phyloP scores from a whole-genome alignment of 495 filamentous ascomycete species.

The Penicillium cataractarum region DNA sequence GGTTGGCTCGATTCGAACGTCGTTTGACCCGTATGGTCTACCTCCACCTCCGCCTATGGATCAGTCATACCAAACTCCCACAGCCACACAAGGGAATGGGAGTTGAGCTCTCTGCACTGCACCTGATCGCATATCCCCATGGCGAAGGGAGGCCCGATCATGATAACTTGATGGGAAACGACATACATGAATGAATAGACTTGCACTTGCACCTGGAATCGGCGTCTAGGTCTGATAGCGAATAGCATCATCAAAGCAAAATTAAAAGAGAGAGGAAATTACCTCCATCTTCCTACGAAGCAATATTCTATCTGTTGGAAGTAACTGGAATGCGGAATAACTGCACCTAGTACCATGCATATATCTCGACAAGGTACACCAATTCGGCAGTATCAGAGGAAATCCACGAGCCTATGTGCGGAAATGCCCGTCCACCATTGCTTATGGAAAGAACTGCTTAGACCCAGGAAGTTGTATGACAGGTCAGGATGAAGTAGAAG shows the following conservation, averaged over 20 bases:
- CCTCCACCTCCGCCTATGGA: slow-evolving; percentile 17
- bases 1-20: slow-evolving; percentile 42
- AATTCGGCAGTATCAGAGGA: too few relatives aligned
- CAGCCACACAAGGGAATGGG: slow-evolving; percentile 32
- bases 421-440: neutral
- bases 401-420: too few relatives aligned
- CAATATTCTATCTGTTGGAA: neutral
- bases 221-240: slow-evolving; percentile 17
- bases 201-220: slow-evolving; percentile 15
- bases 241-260: neutral
- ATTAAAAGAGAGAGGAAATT: neutral
- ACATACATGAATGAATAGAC: slow-evolving; percentile 30
- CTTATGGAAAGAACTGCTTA: neutral
- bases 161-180: slow-evolving; percentile 32
- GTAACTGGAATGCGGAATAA: too few relatives aligned
- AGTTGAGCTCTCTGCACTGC: slow-evolving; percentile 5
- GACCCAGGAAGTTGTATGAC: neutral
- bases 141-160: slow-evolving; percentile 16
- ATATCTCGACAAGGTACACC: neutral
- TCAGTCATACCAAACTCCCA: slow-evolving; percentile 8
- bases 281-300: neutral
- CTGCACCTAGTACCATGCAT: neutral
- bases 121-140: neutral
- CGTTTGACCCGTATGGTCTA: slow-evolving; percentile 42
- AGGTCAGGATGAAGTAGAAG: too few relatives aligned